phyloP scores from a whole-genome alignment of 2,329 filamentous ascomycete genomes.

The Rhynchosporium agropyri region DNA sequence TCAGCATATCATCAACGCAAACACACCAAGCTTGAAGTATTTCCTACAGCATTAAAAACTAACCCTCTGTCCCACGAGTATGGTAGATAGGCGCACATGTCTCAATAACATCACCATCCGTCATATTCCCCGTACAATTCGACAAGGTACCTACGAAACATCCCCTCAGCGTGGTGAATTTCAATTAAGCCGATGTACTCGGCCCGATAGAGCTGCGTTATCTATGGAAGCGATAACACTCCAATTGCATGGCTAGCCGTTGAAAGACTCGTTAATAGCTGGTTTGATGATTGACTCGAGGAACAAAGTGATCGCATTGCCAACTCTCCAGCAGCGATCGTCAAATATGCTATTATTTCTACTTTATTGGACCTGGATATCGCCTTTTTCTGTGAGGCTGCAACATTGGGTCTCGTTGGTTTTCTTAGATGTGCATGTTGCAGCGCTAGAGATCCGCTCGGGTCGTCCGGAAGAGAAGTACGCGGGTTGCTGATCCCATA shows the following conservation, averaged over 20 bases:
- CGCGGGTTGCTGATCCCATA: slow-evolving; percentile 4
- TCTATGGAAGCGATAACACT: neutral
- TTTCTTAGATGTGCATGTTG: slow-evolving; percentile 4
- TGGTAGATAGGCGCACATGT: slow-evolving; percentile 5
- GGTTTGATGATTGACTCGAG: slow-evolving; percentile 2
- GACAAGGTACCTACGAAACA: slow-evolving; percentile 1
- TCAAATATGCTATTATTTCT: neutral
- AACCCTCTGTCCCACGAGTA: neutral
- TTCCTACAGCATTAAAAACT: too few relatives aligned
- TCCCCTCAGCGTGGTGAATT: neutral
- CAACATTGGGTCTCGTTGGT: neutral
- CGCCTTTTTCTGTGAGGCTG: slow-evolving; percentile 2
- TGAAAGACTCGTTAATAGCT: slow-evolving; percentile 1
- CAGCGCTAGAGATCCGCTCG: neutral
- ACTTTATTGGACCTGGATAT: slow-evolving; percentile 7
- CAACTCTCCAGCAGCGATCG: slow-evolving; percentile 2
- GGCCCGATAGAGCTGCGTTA: neutral
- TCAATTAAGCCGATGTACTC: neutral
- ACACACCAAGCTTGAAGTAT: too few relatives aligned
- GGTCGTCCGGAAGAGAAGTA: slow-evolving; percentile 1
- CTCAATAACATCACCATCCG: neutral
- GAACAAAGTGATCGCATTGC: neutral
- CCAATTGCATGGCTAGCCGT: neutral
- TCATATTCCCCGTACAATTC: slow-evolving; percentile 5
- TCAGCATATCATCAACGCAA: too few relatives aligned